Evolutionary conservation across 176 grass and related monocot species (phyloP).

Genomic region (Pharus latifolius): DNA sequence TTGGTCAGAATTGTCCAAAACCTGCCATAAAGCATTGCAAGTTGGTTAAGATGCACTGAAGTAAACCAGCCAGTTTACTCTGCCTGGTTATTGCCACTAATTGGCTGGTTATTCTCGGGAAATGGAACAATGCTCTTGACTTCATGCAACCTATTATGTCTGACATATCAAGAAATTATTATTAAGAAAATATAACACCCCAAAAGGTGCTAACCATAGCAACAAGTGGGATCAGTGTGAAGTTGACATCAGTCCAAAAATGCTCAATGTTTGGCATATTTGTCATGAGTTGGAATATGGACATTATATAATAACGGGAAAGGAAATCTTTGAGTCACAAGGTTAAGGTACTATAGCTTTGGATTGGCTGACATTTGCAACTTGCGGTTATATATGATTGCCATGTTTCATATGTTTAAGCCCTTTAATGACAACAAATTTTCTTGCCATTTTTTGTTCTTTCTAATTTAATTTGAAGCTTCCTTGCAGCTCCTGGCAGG

Average conservation of each 20-base stretch:
- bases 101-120: not conserved
- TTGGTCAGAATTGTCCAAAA: not conserved
- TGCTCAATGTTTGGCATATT: not conserved
- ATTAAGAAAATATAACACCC: not conserved
- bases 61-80: no score
- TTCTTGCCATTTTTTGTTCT: not conserved
- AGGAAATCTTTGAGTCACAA: not conserved
- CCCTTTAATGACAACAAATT: not conserved
- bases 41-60: not conserved
- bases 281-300: not conserved
- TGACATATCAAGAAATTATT: not conserved
- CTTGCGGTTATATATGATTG: not conserved
- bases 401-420: not conserved
- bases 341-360: not conserved
- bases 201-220: not conserved
- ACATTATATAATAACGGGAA: no score
- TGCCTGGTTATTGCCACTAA: not conserved
- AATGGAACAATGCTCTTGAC: not conserved
- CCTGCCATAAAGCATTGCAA: no score
- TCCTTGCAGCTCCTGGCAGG: constrained; percentile 17
- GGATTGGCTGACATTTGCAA: not conserved
- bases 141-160: not conserved
- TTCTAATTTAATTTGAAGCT: not conserved
- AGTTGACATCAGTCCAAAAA: not conserved
- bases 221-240: not conserved